phyloP scores from a whole-genome alignment of 345 rosid genomes.

The Eucalyptus microcorys region DNA sequence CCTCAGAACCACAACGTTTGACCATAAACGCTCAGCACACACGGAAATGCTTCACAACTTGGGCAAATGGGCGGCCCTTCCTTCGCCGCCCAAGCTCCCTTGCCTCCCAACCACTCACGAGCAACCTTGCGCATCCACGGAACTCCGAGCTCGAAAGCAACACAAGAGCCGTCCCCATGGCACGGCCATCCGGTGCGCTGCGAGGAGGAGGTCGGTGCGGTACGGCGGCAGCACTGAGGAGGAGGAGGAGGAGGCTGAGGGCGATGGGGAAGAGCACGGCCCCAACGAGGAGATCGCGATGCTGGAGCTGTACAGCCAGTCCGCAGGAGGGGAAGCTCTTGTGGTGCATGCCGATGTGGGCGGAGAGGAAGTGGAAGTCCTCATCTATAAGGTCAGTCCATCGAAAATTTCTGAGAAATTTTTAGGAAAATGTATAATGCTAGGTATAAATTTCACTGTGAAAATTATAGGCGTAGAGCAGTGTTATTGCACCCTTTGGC shows the following conservation, averaged over 20 bases:
- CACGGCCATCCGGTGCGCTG: not conserved
- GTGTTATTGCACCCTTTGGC: not conserved
- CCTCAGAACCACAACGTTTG: not conserved
- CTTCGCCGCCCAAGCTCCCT: not conserved
- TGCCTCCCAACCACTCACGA: not conserved
- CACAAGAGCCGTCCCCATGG: not conserved
- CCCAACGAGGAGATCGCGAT: constrained; percentile 50
- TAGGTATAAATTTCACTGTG: not conserved
- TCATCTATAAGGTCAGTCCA: constrained; percentile 50
- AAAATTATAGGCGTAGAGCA: not conserved
- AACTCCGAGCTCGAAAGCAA: not conserved
- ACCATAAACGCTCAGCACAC: not conserved
- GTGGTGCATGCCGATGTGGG: constrained; percentile 62
- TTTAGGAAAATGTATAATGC: not conserved
- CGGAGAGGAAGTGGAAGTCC: constrained; percentile 40
- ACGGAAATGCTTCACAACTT: not conserved
- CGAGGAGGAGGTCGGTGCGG: constrained; percentile 39
- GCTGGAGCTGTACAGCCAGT: constrained; percentile 52
- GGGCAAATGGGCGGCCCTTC: not conserved
- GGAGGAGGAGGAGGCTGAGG: constrained; percentile 7
- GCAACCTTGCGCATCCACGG: not conserved
- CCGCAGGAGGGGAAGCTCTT: constrained; percentile 59
- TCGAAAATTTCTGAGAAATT: not conserved
- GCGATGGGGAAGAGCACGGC: constrained; percentile 18
- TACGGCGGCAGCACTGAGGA: constrained; percentile 11